Evolutionary conservation across 352 stramenopile species (phyloP).

Genomic region (Aphanomyces euteiches): DNA sequence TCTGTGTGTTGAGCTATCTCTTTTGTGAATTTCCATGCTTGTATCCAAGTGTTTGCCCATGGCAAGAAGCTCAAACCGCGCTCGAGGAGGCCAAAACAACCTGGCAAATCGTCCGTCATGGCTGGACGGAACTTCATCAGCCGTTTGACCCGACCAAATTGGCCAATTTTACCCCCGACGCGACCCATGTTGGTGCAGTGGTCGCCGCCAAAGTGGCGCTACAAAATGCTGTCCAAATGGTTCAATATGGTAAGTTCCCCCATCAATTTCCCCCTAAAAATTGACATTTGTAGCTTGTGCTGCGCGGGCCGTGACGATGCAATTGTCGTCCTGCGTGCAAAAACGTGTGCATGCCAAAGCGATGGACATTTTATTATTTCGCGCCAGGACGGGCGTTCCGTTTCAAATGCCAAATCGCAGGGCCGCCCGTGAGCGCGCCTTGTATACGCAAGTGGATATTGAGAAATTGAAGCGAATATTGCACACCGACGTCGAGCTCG

Average conservation of each 20-base stretch:
- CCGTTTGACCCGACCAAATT: constrained; percentile 57
- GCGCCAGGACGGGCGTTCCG: background rate
- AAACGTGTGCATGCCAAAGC: constrained; percentile 14
- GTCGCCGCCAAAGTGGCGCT: constrained; percentile 53
- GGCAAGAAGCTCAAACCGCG: constrained; percentile 50
- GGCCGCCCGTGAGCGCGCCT: background rate
- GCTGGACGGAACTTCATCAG: constrained; percentile 56
- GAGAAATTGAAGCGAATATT: constrained; percentile 3
- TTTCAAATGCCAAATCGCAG: constrained; percentile 14
- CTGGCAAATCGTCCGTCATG: constrained; percentile 44
- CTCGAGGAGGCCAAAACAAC: constrained; percentile 44
- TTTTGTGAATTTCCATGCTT: constrained; percentile 55
- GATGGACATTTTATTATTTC: background rate
- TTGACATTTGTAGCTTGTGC: constrained; percentile 37
- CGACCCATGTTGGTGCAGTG: constrained; percentile 40
- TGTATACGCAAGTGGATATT: background rate
- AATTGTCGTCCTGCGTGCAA: constrained; percentile 52
- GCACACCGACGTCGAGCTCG: background rate
- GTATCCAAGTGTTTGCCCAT: constrained; percentile 37
- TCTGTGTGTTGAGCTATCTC: constrained; percentile 56
- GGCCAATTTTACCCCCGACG: constrained; percentile 40
- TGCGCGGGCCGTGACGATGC: constrained; percentile 47
- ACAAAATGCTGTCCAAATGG: constrained; percentile 68
- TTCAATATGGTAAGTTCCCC: constrained; percentile 45
- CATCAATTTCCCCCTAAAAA: background rate